A percentile compares a stretch with the other conserved stretches of the same genome.
Conservation (phyloP, 106 monocot species). For the Dactylorhiza incarnata region DNA sequence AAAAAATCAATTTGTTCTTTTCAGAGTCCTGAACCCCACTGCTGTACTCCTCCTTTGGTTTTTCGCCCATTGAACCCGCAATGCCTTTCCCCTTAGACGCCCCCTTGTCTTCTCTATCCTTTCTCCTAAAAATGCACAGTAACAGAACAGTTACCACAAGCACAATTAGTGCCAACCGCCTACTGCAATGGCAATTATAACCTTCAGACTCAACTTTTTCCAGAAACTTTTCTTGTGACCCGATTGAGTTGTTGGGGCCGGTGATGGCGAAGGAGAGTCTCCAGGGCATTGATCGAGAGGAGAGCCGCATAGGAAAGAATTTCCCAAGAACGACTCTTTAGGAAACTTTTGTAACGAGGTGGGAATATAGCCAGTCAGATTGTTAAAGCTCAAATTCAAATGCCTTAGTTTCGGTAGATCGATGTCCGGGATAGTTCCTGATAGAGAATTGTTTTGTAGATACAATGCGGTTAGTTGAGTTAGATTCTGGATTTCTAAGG, state of each 20-base stretch:
- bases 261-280: slow-evolving; percentile 41
- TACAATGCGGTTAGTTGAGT: slow-evolving; percentile 31
- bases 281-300: slow-evolving; percentile 47
- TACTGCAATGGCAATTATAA: slow-evolving; percentile 61
- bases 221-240: slow-evolving; percentile 22
- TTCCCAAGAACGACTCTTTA: slow-evolving; percentile 73
- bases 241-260: slow-evolving; percentile 12
- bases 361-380: slow-evolving; percentile 49
- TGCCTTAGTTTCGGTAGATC: slow-evolving; percentile 39
- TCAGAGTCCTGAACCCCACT: slow-evolving; percentile 84
- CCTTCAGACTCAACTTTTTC: slow-evolving; percentile 40
- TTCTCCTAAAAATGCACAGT: slow-evolving; percentile 48
- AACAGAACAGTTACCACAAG: slow-evolving; percentile 34
- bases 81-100: slow-evolving; percentile 43
- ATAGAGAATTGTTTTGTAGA: slow-evolving; percentile 68
- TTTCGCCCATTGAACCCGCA: slow-evolving; percentile 42
- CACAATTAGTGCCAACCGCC: slow-evolving; percentile 47
- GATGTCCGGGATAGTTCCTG: slow-evolving; percentile 62
- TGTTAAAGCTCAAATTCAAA: slow-evolving; percentile 75
- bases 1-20: slow-evolving; percentile 85
- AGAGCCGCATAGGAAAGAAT: slow-evolving; percentile 58
- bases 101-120: slow-evolving; percentile 9
- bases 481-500: slow-evolving; percentile 30
- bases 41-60: slow-evolving; percentile 63
- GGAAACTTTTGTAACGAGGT: slow-evolving; percentile 38